Conservation (phyloP, 257 asterid species). For the Craterostigma plantagineum region DNA sequence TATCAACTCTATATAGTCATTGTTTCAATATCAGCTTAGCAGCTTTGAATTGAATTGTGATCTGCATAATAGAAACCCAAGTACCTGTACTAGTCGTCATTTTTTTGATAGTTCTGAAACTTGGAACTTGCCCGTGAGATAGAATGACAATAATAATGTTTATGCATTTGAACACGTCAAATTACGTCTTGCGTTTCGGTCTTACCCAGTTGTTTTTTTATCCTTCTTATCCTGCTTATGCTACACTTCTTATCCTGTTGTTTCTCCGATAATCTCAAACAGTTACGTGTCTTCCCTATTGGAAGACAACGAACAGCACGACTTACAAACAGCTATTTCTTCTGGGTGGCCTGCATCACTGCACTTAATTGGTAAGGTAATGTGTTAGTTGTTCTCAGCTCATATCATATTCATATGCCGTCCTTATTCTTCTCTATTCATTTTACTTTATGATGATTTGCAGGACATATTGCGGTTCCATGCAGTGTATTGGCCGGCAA, state of each 20-base stretch:
- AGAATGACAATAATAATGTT: too few relatives aligned
- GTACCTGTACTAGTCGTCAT: too few relatives aligned
- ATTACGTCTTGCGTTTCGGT: background rate
- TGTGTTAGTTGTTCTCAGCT: background rate
- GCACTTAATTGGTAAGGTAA: slow-evolving; percentile 95
- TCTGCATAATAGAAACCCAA: too few relatives aligned
- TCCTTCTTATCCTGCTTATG: slow-evolving; percentile 1
- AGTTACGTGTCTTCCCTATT: slow-evolving; percentile 85
- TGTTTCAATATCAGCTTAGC: too few relatives aligned
- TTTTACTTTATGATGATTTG: slow-evolving; percentile 4
- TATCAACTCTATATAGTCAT: too few relatives aligned
- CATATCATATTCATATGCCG: too few relatives aligned
- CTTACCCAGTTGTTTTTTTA: slow-evolving; percentile 7
- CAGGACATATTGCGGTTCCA: slow-evolving; percentile 98
- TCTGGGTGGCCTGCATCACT: slow-evolving; percentile 94
- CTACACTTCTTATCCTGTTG: slow-evolving; percentile 5
- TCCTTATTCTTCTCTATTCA: slow-evolving; percentile 4
- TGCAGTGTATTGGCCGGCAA: slow-evolving; percentile 99
- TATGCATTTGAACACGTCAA: too few relatives aligned
- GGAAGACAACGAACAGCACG: slow-evolving; percentile 44
- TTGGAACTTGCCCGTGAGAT: too few relatives aligned
- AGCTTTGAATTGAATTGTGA: too few relatives aligned
- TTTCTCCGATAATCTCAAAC: slow-evolving; percentile 12
- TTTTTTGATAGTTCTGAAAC: too few relatives aligned
- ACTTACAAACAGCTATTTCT: slow-evolving; percentile 47